Evolutionary conservation across 495 filamentous ascomycete genomes (phyloP), one percentile per base, ranked within the genome.

Genomic region (Terfezia boudieri): DNA sequence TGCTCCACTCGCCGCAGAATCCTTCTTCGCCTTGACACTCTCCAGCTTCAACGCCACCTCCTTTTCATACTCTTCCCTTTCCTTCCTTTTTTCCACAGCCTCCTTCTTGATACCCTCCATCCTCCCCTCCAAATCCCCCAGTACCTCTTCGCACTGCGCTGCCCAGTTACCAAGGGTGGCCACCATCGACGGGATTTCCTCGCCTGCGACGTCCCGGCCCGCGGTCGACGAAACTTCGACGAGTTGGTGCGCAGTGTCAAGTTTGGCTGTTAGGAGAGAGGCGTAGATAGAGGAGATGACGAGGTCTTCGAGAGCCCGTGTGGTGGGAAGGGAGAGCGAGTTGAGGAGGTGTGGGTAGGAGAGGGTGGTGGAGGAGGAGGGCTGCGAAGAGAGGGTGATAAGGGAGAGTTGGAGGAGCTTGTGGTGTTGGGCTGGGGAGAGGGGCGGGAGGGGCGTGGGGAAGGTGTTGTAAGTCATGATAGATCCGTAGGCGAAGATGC

Each of bases 401-500:
- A 94, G 86, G 54, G 83, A 83, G 49, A 98, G 86, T 69, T 98
- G 96, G 53, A 79, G 74, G 37, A 71, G 67, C 71, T 98, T 92
- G 50, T 76, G 70, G 0, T 73, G 69, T 66, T 75, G 83, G 51
- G 96, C 76, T 2, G 67, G 55, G 23, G 90, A 90, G 41, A 96
- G 83, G 54, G 67, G 61, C 12, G 72, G 64, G 7, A 71, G 74
- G 37, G 61, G 58, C 12, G 55, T 59, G 59, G 57, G 16, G 70
- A 92, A 94, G 52, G 80, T 74, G 36, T 74, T 67, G 74, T 83
- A 94, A 60, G 86, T 94, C 26, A 7, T 32, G 26, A 32, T 32
- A 7, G 26, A 32, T 52, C 90, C 92, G 74, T 88, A 87, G 52
- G 86, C 80, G 71, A 95, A 99, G 56, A 95, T 84, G 69, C 90